A percentile compares a stretch with the other conserved stretches of the same genome.
Evolutionary conservation across 495 filamentous ascomycete genomes (phyloP).

Genomic region (Podospora tetraspora): DNA sequence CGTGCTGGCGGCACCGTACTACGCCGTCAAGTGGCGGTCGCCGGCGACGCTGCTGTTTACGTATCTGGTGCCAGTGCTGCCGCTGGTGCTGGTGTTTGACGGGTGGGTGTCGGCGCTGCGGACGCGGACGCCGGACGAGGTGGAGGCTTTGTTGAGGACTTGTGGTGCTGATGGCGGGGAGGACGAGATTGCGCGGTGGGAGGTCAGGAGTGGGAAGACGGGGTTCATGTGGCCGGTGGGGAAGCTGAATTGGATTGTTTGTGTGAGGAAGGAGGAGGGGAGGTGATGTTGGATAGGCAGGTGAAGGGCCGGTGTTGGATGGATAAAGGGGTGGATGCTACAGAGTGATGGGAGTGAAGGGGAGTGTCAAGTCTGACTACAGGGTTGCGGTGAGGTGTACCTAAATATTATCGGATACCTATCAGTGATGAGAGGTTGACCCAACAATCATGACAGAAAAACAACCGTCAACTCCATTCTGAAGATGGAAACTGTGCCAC

Average conservation of each 20-base stretch:
- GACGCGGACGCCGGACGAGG: slow-evolving; percentile 59
- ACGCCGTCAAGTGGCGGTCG: slow-evolving; percentile 50
- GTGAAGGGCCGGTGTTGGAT: no score
- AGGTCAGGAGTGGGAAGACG: slow-evolving; percentile 47
- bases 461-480: neutral
- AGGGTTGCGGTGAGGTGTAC: neutral
- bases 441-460: neutral
- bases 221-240: slow-evolving; percentile 47
- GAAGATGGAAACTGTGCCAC: neutral
- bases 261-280: slow-evolving; percentile 30
- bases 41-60: slow-evolving; percentile 57
- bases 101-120: slow-evolving; percentile 60
- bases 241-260: slow-evolving; percentile 47
- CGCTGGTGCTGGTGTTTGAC: slow-evolving; percentile 60
- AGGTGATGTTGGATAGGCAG: no score
- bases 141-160: slow-evolving; percentile 50
- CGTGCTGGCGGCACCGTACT: slow-evolving; percentile 51
- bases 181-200: slow-evolving; percentile 43
- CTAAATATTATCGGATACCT: neutral
- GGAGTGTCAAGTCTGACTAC: neutral
- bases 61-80: slow-evolving; percentile 58
- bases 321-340: neutral
- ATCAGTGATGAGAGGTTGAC: no score
- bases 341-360: neutral
- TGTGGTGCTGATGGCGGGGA: slow-evolving; percentile 41